These are phyloP conservation scores for Paramecium primaurelia DNA, from an alignment of 73 alveolate species.

Conservation along the genomic window DNA sequence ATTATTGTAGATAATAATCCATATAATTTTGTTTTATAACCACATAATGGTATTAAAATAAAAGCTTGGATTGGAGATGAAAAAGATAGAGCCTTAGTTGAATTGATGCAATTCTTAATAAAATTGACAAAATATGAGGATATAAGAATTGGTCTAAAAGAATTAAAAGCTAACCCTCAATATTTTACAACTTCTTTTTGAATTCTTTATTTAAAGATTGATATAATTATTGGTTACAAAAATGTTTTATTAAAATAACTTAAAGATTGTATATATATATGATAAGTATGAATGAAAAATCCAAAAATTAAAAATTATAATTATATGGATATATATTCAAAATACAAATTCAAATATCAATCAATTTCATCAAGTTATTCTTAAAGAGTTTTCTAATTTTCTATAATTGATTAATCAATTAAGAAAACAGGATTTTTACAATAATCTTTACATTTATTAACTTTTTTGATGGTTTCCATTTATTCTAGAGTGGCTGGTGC, in stretches of 20 bases:
- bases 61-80: conserved; percentile 81
- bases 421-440: neutral
- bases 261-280: neutral
- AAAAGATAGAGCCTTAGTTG: conserved; percentile 73
- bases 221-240: neutral
- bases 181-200: conserved; percentile 18
- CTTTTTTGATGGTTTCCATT: neutral
- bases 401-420: neutral
- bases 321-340: neutral
- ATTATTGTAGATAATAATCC: conserved; percentile 78
- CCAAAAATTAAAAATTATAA: too few relatives aligned
- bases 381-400: neutral
- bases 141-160: neutral
- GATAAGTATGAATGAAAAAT: neutral
- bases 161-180: neutral
- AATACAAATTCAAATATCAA: neutral
- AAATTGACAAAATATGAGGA: neutral
- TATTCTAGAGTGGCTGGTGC: neutral
- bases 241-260: neutral
- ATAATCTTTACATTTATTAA: neutral
- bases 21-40: conserved; percentile 66
- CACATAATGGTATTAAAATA: conserved; percentile 72
- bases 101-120: conserved; percentile 48
- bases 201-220: neutral
- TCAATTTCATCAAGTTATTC: conserved; percentile 13